phyloP scores from a whole-genome alignment of 805 yeast genomes.

The Candida endomychidarum region DNA sequence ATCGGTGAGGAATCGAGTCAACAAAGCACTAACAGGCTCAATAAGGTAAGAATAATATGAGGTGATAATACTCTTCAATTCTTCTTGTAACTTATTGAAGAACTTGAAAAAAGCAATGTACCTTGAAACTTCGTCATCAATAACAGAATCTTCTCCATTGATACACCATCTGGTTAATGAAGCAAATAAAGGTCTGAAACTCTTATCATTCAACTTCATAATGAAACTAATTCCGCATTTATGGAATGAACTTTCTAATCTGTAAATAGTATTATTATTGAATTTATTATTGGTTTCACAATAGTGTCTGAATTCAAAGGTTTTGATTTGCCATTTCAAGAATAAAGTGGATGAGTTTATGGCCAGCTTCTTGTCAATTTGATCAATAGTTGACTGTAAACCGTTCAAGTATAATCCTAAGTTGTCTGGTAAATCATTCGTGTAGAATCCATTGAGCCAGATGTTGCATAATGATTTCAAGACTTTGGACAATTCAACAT shows the following conservation, averaged over 20 bases:
- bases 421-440: constrained; percentile 32
- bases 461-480: constrained; percentile 59
- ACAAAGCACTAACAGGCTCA: constrained; percentile 63
- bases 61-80: constrained; percentile 82
- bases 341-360: constrained; percentile 67
- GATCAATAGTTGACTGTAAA: constrained; percentile 64
- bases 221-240: constrained; percentile 73
- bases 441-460: constrained; percentile 50
- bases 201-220: constrained; percentile 89
- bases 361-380: constrained; percentile 71
- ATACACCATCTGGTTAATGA: constrained; percentile 88
- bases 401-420: constrained; percentile 71
- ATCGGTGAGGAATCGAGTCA: constrained; percentile 49
- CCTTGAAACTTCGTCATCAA: constrained; percentile 52
- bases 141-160: constrained; percentile 69
- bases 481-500: constrained; percentile 64
- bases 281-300: constrained; percentile 40
- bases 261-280: constrained; percentile 70
- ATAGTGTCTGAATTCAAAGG: constrained; percentile 65
- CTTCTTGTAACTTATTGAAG: constrained; percentile 80
- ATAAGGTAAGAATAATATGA: constrained; percentile 82
- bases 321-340: constrained; percentile 63
- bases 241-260: constrained; percentile 78
- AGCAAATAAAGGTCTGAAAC: constrained; percentile 90
- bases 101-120: constrained; percentile 78